A percentile compares a stretch with the other conserved stretches of the same genome.
Conservation (phyloP, 202 grass and related monocot genomes). For the Panicum virgatum region DNA sequence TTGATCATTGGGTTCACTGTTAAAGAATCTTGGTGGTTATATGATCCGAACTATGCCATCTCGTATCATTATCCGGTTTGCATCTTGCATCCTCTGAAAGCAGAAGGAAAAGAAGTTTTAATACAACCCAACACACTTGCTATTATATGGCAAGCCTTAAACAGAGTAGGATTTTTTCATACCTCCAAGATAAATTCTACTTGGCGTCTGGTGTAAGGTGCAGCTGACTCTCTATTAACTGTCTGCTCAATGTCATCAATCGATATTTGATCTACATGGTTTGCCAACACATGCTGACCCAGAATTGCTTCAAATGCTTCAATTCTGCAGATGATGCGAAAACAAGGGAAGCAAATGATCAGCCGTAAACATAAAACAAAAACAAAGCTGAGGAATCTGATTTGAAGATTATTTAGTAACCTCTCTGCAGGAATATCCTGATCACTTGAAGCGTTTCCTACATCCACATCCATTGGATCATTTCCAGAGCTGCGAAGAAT, state of each 20-base stretch:
- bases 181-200: conserved; percentile 82
- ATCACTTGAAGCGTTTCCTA: conserved; percentile 43
- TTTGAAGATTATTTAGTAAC: conserved; percentile 33
- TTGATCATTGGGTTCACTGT: background rate
- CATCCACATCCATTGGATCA: conserved; percentile 86
- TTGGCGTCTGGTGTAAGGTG: conserved; percentile 74
- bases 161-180: conserved; percentile 7
- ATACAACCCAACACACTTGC: background rate
- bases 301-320: conserved; percentile 67
- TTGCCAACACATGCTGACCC: conserved; percentile 80
- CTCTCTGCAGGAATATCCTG: conserved; percentile 73
- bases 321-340: conserved; percentile 57
- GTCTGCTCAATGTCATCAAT: conserved; percentile 72
- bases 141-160: background rate
- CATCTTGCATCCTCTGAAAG: conserved; percentile 90
- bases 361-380: conserved; percentile 5
- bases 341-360: conserved; percentile 25
- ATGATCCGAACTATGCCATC: conserved; percentile 84
- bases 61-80: conserved; percentile 91
- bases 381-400: background rate
- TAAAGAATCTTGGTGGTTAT: conserved; percentile 39
- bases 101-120: conserved; percentile 27
- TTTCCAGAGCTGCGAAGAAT: conserved; percentile 49
- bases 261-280: conserved; percentile 74
- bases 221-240: conserved; percentile 63